These are phyloP conservation scores for Kalanchoe fedtschenkoi DNA, from an alignment of 164 flowering plant species.

Conservation along the genomic window DNA sequence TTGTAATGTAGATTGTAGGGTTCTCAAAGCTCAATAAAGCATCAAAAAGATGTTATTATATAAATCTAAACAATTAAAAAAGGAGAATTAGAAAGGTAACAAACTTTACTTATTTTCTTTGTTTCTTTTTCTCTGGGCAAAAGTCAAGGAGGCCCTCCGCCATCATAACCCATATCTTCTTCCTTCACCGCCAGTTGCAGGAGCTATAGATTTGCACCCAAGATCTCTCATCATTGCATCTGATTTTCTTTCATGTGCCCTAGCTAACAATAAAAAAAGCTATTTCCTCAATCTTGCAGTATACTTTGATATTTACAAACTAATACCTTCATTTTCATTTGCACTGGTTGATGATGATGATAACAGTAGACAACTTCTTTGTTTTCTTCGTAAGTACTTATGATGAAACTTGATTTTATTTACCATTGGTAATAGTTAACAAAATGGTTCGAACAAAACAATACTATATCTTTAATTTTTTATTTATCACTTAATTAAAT, in stretches of 20 bases:
- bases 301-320: too few species aligned
- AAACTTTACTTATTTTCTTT: not conserved
- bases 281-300: too few species aligned
- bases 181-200: not conserved
- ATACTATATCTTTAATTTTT: too few species aligned
- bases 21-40: not conserved
- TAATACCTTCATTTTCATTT: too few species aligned
- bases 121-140: not conserved
- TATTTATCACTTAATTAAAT: too few species aligned
- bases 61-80: not conserved
- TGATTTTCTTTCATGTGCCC: not conserved
- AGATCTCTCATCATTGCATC: slow-evolving; percentile 3
- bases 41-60: not conserved
- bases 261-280: not conserved
- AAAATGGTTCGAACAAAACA: too few species aligned
- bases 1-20: not conserved
- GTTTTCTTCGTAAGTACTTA: too few species aligned
- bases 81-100: not conserved
- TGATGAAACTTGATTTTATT: too few species aligned
- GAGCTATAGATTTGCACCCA: not conserved
- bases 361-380: too few species aligned
- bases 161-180: not conserved
- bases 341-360: too few species aligned
- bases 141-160: not conserved
- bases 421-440: too few species aligned